Percentiles rank a stretch among this genome's conserved stretches.
These are phyloP conservation scores for Zygosaccharomyces sapae DNA, from an alignment of 1,139 yeast genomes.

Conservation along the genomic window DNA sequence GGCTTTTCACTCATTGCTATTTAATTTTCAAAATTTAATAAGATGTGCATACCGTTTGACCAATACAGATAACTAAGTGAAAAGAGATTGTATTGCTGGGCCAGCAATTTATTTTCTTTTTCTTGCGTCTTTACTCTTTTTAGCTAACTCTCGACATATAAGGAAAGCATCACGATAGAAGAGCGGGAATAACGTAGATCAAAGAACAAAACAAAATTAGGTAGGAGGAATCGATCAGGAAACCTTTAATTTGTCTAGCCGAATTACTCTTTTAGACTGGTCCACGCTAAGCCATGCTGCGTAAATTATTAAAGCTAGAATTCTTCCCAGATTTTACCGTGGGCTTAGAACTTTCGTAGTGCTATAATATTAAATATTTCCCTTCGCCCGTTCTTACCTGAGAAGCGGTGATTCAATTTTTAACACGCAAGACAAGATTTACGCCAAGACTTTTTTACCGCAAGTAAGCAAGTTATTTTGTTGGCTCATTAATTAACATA, in stretches of 20 bases:
- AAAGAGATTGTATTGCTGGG: no score
- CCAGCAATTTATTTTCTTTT: no score
- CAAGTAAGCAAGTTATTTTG: not conserved
- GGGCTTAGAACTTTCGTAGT: not conserved
- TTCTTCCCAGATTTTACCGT: not conserved
- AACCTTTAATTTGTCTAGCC: not conserved
- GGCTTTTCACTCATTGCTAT: no score
- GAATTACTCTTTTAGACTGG: not conserved
- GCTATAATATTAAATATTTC: not conserved
- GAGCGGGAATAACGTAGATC: not conserved
- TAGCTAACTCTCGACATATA: not conserved
- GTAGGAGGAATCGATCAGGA: not conserved
- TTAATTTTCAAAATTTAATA: no score
- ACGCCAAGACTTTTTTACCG: constrained; percentile 1
- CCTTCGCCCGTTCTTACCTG: not conserved
- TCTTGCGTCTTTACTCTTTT: not conserved
- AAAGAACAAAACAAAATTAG: not conserved
- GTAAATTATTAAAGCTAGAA: not conserved
- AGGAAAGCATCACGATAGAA: not conserved
- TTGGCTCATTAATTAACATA: no score
- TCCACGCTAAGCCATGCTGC: not conserved
- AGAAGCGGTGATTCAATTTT: not conserved
- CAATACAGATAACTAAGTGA: no score
- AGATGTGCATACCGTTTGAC: no score
- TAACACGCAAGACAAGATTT: not conserved